Evolutionary conservation across 2,329 filamentous ascomycete species (phyloP).

Genomic region (Raffaelea deltoideospora): DNA sequence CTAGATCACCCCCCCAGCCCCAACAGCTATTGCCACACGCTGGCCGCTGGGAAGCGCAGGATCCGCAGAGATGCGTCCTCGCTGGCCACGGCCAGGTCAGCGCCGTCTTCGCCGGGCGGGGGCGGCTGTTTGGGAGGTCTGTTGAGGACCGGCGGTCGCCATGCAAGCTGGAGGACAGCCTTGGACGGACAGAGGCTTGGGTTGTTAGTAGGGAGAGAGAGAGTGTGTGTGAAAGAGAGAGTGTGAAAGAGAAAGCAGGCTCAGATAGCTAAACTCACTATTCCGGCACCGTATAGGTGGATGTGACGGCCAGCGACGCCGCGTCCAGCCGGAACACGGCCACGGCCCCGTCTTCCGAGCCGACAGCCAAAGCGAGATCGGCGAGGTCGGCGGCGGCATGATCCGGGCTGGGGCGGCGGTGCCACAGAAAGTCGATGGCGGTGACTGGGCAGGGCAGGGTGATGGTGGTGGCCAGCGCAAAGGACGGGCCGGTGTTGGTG

Average conservation of each 20-base stretch:
- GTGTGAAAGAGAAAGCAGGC: neutral
- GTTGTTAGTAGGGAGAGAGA: no score
- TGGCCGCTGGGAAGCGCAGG: constrained; percentile 35
- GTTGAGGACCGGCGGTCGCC: constrained; percentile 38
- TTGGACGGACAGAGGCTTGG: constrained; percentile 44
- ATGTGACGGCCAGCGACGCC: constrained; percentile 20
- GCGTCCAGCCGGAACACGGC: constrained; percentile 25
- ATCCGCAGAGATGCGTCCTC: constrained; percentile 47
- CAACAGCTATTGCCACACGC: no score
- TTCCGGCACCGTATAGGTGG: no score
- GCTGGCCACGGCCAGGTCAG: constrained; percentile 37
- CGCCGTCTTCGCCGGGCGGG: constrained; percentile 14
- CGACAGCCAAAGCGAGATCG: constrained; percentile 29
- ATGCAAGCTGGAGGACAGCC: constrained; percentile 51
- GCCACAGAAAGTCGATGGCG: constrained; percentile 49
- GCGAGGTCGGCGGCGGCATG: constrained; percentile 18
- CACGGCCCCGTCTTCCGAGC: constrained; percentile 38
- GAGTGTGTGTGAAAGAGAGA: neutral
- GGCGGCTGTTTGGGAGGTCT: no score
- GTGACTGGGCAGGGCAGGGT: constrained; percentile 48
- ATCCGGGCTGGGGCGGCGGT: constrained; percentile 14
- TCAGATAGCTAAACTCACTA: no score
- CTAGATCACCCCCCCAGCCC: no score
- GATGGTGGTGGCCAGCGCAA: constrained; percentile 38
- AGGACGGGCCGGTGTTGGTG: constrained; percentile 19